A percentile compares a stretch with the other conserved stretches of the same genome.
Conservation (phyloP, 805 yeast genomes). For the Yamadazyma scolyti region DNA sequence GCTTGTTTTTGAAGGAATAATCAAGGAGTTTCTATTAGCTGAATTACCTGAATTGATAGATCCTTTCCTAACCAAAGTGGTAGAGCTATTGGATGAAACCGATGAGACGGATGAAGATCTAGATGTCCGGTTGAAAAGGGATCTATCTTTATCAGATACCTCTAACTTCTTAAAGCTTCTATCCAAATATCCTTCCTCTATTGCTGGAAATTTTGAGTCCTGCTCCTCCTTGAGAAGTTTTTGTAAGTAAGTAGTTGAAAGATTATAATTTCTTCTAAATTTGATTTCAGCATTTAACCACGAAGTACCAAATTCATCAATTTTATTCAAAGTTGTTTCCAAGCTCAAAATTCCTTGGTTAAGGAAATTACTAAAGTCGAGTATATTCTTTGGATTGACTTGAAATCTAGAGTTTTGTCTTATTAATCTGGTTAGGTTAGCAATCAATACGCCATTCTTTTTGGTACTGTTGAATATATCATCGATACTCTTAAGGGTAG, state of each 20-base stretch:
- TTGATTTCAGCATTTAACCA: slow-evolving; percentile 44
- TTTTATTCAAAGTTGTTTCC: slow-evolving; percentile 23
- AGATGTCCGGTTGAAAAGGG: slow-evolving; percentile 13
- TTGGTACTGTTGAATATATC: slow-evolving; percentile 41
- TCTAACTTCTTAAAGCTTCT: slow-evolving; percentile 15
- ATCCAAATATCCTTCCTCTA: slow-evolving; percentile 7
- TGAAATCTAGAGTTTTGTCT: slow-evolving; percentile 35
- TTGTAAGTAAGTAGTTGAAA: slow-evolving; percentile 14
- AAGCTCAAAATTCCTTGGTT: slow-evolving; percentile 33
- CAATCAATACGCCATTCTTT: slow-evolving; percentile 47
- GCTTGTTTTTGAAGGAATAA: slow-evolving; percentile 6
- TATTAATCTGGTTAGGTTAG: slow-evolving; percentile 44
- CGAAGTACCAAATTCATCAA: slow-evolving; percentile 34
- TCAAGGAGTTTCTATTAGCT: slow-evolving; percentile 13
- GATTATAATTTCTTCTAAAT: slow-evolving; percentile 33
- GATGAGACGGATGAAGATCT: slow-evolving; percentile 26
- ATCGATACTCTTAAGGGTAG: slow-evolving; percentile 24
- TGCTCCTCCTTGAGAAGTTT: neutral
- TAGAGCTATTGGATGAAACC: slow-evolving; percentile 13
- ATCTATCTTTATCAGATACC: slow-evolving; percentile 7
- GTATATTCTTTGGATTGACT: slow-evolving; percentile 30
- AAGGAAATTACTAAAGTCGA: slow-evolving; percentile 40
- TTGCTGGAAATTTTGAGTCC: slow-evolving; percentile 8
- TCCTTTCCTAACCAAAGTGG: slow-evolving; percentile 12
- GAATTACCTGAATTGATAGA: slow-evolving; percentile 18